Evolutionary conservation across 2,329 filamentous ascomycete species (phyloP).

Genomic region (Aspergillus flavus): DNA sequence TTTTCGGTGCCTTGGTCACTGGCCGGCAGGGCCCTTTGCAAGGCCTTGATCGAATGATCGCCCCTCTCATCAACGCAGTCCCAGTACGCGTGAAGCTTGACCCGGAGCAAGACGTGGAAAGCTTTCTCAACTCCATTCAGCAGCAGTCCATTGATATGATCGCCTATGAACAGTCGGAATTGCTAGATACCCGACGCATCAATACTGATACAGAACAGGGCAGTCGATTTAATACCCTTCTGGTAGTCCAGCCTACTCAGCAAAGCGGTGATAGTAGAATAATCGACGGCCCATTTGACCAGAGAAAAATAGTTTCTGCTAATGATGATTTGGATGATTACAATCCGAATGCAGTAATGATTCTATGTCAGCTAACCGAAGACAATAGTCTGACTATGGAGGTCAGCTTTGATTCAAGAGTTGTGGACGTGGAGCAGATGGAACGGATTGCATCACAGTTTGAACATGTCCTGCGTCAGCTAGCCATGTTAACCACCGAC

Average conservation of each 20-base stretch:
- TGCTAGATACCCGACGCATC: conserved; percentile 52
- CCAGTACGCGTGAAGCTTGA: conserved; percentile 18
- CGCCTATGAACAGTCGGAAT: conserved; percentile 60
- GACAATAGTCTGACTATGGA: neutral
- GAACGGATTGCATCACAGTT: conserved; percentile 1
- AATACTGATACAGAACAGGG: conserved; percentile 45
- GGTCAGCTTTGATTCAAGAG: conserved; percentile 6
- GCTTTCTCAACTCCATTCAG: conserved; percentile 58
- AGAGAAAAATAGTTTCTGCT: neutral
- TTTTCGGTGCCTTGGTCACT: conserved; percentile 45
- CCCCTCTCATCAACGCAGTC: conserved; percentile 12
- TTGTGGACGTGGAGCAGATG: neutral
- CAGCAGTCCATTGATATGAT: conserved; percentile 56
- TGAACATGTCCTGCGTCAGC: conserved; percentile 4
- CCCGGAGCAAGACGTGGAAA: conserved; percentile 33
- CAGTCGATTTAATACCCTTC: conserved; percentile 44
- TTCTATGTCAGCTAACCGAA: neutral
- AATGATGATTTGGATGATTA: neutral
- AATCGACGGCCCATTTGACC: neutral
- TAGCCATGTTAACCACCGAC: neutral
- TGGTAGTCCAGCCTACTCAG: conserved; percentile 36
- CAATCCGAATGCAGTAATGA: neutral
- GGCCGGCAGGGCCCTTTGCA: conserved; percentile 41
- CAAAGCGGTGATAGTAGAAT: neutral
- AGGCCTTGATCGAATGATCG: conserved; percentile 41